These are phyloP conservation scores for Prunus mira DNA, from an alignment of 306 rosid species.

Conservation along the genomic window DNA sequence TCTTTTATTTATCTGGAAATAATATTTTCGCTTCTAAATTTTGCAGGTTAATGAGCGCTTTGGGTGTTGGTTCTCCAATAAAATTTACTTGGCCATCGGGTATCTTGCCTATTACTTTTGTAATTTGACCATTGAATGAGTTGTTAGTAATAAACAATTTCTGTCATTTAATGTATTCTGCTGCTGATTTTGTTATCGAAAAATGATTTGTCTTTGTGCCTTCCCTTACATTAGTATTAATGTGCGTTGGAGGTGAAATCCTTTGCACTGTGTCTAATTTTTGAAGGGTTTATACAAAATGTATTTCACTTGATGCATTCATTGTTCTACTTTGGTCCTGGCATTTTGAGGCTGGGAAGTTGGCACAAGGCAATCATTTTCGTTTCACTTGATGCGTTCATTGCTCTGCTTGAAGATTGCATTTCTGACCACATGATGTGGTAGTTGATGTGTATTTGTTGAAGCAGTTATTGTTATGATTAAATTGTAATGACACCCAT, in stretches of 20 bases:
- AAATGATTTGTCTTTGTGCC: neutral
- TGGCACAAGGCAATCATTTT: neutral
- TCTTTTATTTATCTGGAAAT: neutral
- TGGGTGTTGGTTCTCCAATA: neutral
- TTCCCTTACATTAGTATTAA: neutral
- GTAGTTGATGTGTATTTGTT: neutral
- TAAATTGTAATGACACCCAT: too few species aligned
- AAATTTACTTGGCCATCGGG: slow-evolving; percentile 12
- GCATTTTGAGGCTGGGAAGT: neutral
- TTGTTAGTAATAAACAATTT: neutral
- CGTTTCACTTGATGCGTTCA: neutral
- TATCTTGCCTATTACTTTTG: neutral
- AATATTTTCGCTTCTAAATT: neutral
- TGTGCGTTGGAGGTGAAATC: neutral
- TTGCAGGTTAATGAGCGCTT: slow-evolving; percentile 3
- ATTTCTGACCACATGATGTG: neutral
- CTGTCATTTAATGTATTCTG: neutral
- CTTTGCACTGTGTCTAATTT: neutral
- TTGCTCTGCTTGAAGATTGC: neutral
- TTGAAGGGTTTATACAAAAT: slow-evolving; percentile 3
- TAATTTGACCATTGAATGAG: slow-evolving; percentile 9
- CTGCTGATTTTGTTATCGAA: slow-evolving; percentile 1
- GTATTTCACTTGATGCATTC: neutral
- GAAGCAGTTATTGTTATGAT: too few species aligned
- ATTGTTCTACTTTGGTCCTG: neutral